Percentiles rank a stretch among this genome's conserved stretches.
phyloP scores from a whole-genome alignment of 2,329 filamentous ascomycete genomes.

The Talaromyces verruculosus region DNA sequence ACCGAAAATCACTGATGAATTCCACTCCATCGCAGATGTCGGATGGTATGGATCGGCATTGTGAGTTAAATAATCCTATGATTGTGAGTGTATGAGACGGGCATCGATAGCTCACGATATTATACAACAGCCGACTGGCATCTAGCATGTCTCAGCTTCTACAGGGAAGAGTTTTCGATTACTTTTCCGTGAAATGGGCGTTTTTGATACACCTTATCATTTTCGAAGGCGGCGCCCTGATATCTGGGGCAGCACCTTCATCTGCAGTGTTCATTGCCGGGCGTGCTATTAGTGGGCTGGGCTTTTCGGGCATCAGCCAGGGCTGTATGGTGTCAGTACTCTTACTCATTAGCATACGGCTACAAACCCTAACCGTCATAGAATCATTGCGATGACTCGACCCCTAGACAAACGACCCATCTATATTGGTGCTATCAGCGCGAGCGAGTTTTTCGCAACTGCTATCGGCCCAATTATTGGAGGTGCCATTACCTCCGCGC shows the following conservation, averaged over 20 bases:
- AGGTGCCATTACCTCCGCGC: background rate
- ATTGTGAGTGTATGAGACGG: background rate
- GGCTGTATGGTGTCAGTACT: background rate
- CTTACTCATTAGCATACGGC: background rate
- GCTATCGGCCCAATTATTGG: background rate
- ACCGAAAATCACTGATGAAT: conserved; percentile 49
- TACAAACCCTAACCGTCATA: background rate
- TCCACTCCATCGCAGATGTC: conserved; percentile 36
- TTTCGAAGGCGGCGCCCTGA: background rate
- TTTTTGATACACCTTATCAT: background rate
- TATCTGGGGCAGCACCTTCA: background rate
- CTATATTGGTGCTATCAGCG: background rate
- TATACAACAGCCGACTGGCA: background rate
- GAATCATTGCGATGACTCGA: background rate
- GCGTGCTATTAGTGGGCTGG: background rate
- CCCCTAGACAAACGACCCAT: background rate
- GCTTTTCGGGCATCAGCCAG: background rate
- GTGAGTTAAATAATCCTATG: background rate
- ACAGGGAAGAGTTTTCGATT: background rate
- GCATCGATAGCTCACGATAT: background rate
- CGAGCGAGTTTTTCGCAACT: conserved; percentile 22
- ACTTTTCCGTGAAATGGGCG: background rate
- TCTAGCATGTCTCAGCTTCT: background rate
- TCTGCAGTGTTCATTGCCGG: background rate
- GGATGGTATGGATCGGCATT: conserved; percentile 46